These are phyloP conservation scores for Emericellopsis atlantica DNA, from an alignment of 2,329 filamentous ascomycete species.

Conservation along the genomic window DNA sequence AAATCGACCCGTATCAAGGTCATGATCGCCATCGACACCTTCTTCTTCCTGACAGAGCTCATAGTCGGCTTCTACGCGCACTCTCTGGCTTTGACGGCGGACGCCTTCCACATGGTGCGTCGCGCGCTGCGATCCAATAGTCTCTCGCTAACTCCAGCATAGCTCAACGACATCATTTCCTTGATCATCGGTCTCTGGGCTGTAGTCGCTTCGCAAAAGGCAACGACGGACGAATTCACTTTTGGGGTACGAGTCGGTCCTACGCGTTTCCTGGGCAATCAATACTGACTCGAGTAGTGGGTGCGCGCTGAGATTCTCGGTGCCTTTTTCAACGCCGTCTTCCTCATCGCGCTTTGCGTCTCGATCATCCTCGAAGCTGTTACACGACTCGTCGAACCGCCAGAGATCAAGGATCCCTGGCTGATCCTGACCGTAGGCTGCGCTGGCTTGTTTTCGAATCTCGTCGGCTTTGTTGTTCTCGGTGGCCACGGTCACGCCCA, in stretches of 20 bases:
- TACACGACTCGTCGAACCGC: slow-evolving; percentile 82
- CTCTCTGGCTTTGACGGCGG: slow-evolving; percentile 86
- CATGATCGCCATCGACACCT: slow-evolving; percentile 79
- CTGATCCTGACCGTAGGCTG: slow-evolving; percentile 85
- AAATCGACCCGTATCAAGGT: slow-evolving; percentile 88
- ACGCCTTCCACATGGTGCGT: slow-evolving; percentile 93
- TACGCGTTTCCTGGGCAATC: neutral
- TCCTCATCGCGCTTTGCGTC: slow-evolving; percentile 89
- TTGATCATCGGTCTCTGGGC: slow-evolving; percentile 90
- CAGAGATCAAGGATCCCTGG: slow-evolving; percentile 71
- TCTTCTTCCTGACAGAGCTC: slow-evolving; percentile 85
- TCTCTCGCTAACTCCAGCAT: neutral
- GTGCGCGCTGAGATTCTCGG: slow-evolving; percentile 94
- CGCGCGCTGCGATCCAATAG: slow-evolving; percentile 1
- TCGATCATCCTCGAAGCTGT: slow-evolving; percentile 95
- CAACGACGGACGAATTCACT: slow-evolving; percentile 82
- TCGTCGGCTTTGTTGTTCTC: slow-evolving; percentile 79
- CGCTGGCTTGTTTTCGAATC: slow-evolving; percentile 75
- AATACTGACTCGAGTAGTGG: slow-evolving; percentile 48
- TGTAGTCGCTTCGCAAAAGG: slow-evolving; percentile 75
- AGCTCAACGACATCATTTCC: slow-evolving; percentile 96
- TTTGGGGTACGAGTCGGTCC: slow-evolving; percentile 58
- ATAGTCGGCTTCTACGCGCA: slow-evolving; percentile 75
- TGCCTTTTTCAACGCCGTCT: slow-evolving; percentile 93
- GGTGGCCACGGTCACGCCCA: slow-evolving; percentile 87